A percentile compares a stretch with the other conserved stretches of the same genome.
Conservation (phyloP, 2,329 filamentous ascomycete species). For the Aspergillus latus region DNA sequence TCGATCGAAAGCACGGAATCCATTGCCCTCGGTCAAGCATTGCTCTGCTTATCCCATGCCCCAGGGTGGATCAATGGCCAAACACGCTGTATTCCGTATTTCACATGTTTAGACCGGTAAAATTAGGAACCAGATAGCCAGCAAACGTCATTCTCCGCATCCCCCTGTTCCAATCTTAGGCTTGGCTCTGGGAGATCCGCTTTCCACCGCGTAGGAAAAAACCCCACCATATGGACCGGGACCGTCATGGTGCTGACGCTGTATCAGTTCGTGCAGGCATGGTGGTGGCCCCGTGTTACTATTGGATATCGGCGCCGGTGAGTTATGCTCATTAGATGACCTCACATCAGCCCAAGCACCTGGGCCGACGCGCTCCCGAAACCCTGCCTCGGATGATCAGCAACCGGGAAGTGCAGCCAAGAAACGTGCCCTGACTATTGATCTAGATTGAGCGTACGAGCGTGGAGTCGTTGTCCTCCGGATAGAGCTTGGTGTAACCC, state of each 20-base stretch:
- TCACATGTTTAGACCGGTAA: slow-evolving; percentile 31
- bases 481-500: slow-evolving; percentile 12
- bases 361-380: slow-evolving; percentile 28
- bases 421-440: slow-evolving; percentile 23
- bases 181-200: slow-evolving; percentile 24
- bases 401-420: slow-evolving; percentile 29
- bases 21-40: slow-evolving; percentile 17
- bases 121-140: slow-evolving; percentile 23
- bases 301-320: slow-evolving; percentile 8
- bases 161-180: slow-evolving; percentile 24
- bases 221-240: slow-evolving; percentile 6
- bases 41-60: slow-evolving; percentile 2
- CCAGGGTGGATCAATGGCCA: slow-evolving; percentile 11
- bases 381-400: slow-evolving; percentile 35
- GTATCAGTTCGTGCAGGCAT: slow-evolving; percentile 3
- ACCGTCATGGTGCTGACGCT: background rate
- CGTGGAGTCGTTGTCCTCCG: background rate
- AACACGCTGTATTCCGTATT: slow-evolving; percentile 16
- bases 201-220: slow-evolving; percentile 16
- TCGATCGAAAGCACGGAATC: slow-evolving; percentile 28
- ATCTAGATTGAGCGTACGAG: slow-evolving; percentile 8
- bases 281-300: background rate
- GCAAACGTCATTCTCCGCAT: slow-evolving; percentile 32
- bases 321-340: background rate
- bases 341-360: slow-evolving; percentile 13